Conservation (phyloP, 2,329 filamentous ascomycete species). For the Diaporthe australafricana region DNA sequence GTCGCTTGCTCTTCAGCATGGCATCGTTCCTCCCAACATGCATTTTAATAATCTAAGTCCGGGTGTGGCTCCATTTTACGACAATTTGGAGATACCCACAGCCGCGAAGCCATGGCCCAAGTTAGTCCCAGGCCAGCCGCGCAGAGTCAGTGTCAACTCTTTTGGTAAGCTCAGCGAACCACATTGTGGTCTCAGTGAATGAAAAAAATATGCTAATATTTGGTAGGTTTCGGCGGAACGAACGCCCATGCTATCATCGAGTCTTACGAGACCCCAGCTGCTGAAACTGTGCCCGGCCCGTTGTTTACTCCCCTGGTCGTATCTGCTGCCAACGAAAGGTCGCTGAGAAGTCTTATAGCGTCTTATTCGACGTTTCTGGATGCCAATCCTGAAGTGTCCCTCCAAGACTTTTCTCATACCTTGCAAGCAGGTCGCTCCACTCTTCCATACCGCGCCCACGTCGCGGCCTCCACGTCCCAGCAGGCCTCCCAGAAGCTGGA, state of each 20-base stretch:
- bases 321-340: conserved; percentile 46
- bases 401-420: conserved; percentile 42
- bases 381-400: conserved; percentile 17
- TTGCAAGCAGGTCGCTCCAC: conserved; percentile 24
- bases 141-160: conserved; percentile 44
- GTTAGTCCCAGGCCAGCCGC: conserved; percentile 21
- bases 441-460: not conserved
- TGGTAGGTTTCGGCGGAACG: conserved; percentile 32
- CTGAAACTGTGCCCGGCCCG: conserved; percentile 17
- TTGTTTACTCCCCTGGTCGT: conserved; percentile 37
- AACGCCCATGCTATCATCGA: conserved; percentile 29
- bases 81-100: conserved; percentile 33
- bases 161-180: no score
- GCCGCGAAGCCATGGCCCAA: conserved; percentile 4
- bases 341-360: conserved; percentile 40
- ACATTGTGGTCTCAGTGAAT: no score
- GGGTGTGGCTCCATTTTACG: conserved; percentile 34
- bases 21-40: conserved; percentile 39
- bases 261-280: not conserved
- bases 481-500: not conserved
- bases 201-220: no score
- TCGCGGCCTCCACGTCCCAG: not conserved
- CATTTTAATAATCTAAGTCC: conserved; percentile 38
- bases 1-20: conserved; percentile 39
- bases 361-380: conserved; percentile 41